Evolutionary conservation across 139 green algal species (phyloP).

Genomic region (Ettlia oleoabundans): DNA sequence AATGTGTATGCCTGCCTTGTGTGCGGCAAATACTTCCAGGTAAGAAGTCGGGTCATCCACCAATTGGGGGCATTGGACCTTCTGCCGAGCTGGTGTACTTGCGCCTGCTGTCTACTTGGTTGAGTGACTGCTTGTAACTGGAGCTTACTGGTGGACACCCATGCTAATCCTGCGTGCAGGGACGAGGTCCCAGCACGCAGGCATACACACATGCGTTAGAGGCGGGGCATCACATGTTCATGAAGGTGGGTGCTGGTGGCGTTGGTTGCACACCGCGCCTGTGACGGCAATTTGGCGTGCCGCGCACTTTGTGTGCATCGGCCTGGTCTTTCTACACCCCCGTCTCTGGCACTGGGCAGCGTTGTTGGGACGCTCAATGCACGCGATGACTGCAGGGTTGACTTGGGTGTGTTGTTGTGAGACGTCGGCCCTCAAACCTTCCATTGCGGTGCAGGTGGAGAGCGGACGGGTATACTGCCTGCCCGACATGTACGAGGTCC

Average conservation of each 20-base stretch:
- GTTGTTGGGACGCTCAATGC: no score
- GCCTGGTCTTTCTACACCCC: no score
- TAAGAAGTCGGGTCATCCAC: no score
- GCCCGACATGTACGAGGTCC: constrained; percentile 96
- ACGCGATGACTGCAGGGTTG: no score
- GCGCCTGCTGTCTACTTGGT: no score
- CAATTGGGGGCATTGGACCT: no score
- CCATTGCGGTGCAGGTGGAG: constrained; percentile 12
- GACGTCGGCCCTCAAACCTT: not conserved
- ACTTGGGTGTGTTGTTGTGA: not conserved
- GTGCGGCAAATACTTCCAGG: constrained; percentile 99
- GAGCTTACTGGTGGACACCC: no score
- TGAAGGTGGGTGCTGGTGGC: constrained; percentile 80
- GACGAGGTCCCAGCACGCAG: constrained; percentile 86
- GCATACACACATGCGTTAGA: constrained; percentile 96
- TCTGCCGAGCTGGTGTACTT: no score
- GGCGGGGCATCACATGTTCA: constrained; percentile 94
- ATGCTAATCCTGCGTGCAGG: no score
- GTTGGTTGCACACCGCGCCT: not conserved
- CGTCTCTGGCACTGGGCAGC: no score
- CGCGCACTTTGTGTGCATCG: no score
- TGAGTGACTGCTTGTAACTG: no score
- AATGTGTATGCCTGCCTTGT: constrained; percentile 99
- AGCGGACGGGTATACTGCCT: constrained; percentile 82
- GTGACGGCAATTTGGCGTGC: not conserved